Base-by-base conservation (phyloP, 208 protist genomes). In the Crithidia acanthocephali region DNA sequence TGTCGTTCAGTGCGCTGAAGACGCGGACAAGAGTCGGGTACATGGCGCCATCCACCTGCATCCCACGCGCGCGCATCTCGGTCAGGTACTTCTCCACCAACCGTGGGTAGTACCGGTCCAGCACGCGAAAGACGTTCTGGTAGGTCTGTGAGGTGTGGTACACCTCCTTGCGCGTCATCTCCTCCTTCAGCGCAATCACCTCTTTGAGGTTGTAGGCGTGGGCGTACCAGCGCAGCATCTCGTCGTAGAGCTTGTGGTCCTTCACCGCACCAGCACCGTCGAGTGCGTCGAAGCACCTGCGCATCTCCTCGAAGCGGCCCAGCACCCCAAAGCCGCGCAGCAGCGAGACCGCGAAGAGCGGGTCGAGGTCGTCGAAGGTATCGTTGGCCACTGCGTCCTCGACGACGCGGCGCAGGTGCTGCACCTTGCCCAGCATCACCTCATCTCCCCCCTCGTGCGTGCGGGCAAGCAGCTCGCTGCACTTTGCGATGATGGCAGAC, bases 201-300 rank as follows among this genome's bases (percentile, higher is more conserved):
- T 96, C 91, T 55, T 93, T 94, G 0, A 96, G 57, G 61, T 96
- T 97, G 73, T 87, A 89, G 30, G 84, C 60, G 61, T 92, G 78
- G 8, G 91, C 85, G 71, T 94, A 93, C 91, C 93, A 97, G 50
- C 84, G 80, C 16, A 97, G 74, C 88, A 96, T 92, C 72, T 97
- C 93, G 65, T 96, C 90, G 80, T 95, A 97, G 5, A 94, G 68
- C 5, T 83, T 74, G 66, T 93, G 82, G 48, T 96, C 88, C 52
- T 84, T 86, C 23, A 93, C 51, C 1, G 68, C 66, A 20, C 83
- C 85, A 0, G 74, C 71, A 0, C 81, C 70, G 3, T 84, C 76
- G 20, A 97, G 72, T 32, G 35, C 63, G 51, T 90, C 83, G 57
- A 95, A 97, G 58, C 71, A 85, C 25, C 65, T 42, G 27, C 87